Conservation (phyloP, 345 rosid species). For the Ricinus communis region DNA sequence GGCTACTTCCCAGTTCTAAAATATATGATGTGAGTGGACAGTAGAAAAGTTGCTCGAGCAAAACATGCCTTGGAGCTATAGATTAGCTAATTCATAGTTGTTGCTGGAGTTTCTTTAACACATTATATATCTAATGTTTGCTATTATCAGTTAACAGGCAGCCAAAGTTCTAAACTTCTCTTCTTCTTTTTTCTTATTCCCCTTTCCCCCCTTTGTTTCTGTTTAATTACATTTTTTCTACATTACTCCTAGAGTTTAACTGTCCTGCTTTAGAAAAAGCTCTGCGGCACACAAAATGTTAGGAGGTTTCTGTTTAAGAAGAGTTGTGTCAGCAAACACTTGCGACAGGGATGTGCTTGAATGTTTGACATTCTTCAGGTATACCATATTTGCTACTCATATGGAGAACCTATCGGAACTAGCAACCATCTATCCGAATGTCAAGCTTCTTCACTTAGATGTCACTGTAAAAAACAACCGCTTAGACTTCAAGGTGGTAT, state of each 20-base stretch:
- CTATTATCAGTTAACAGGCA: too few species aligned
- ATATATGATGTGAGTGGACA: background rate
- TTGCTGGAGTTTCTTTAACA: background rate
- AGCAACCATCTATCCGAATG: slow-evolving; percentile 83
- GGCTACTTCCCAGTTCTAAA: background rate
- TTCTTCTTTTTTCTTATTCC: background rate
- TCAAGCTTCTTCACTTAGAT: slow-evolving; percentile 73
- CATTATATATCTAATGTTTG: too few species aligned
- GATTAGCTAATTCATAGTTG: background rate
- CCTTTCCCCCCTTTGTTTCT: background rate
- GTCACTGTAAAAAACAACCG: slow-evolving; percentile 72
- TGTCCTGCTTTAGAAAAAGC: background rate
- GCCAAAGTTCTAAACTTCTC: too few species aligned
- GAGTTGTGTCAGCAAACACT: too few species aligned
- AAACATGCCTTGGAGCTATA: background rate
- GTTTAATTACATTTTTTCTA: background rate
- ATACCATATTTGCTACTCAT: slow-evolving; percentile 81
- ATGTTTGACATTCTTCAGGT: slow-evolving; percentile 48
- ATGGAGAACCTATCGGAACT: slow-evolving; percentile 82
- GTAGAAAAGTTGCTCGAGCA: background rate
- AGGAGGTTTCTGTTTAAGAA: too few species aligned
- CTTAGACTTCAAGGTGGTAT: slow-evolving; percentile 79
- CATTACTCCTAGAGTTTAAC: background rate
- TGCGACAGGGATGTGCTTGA: background rate
- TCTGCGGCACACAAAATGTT: too few species aligned